Evolutionary conservation across 2,329 filamentous ascomycete species (phyloP).

Genomic region (Ceratocystis diversiconidia): DNA sequence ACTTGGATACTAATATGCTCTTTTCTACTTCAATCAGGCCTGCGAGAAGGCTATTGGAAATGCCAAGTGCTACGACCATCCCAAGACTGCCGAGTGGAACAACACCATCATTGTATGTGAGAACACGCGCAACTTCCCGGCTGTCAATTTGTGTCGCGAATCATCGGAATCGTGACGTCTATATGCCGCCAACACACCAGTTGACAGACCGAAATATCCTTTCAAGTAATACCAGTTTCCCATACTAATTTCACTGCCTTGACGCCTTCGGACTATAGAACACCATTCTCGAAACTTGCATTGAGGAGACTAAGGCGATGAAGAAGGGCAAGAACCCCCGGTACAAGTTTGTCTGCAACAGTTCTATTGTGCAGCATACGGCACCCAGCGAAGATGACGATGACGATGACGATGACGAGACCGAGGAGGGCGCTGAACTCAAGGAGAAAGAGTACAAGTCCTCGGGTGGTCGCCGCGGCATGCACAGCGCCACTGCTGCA

Average conservation of each 20-base stretch:
- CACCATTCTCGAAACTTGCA: constrained; percentile 61
- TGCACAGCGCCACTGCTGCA: constrained; percentile 74
- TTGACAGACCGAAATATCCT: neutral
- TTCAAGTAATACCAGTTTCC: neutral
- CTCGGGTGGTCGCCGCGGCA: constrained; percentile 73
- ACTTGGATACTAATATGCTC: neutral
- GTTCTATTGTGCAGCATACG: constrained; percentile 93
- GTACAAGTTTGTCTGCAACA: constrained; percentile 95
- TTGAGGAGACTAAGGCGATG: constrained; percentile 48
- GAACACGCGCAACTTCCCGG: neutral
- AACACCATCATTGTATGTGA: constrained; percentile 70
- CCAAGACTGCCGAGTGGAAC: constrained; percentile 79
- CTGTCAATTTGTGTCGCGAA: neutral
- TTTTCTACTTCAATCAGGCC: constrained; percentile 40
- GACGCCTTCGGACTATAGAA: constrained; percentile 35
- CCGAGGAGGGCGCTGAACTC: constrained; percentile 38
- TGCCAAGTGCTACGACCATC: constrained; percentile 73
- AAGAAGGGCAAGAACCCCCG: constrained; percentile 36
- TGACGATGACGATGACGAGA: constrained; percentile 41
- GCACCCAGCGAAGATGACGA: constrained; percentile 39
- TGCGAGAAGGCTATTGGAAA: constrained; percentile 64
- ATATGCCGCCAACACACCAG: neutral
- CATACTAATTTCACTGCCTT: neutral
- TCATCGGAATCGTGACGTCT: neutral
- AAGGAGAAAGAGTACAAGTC: constrained; percentile 49